phyloP scores from a whole-genome alignment of 805 yeast genomes.

The Nadsonia fulvescens region DNA sequence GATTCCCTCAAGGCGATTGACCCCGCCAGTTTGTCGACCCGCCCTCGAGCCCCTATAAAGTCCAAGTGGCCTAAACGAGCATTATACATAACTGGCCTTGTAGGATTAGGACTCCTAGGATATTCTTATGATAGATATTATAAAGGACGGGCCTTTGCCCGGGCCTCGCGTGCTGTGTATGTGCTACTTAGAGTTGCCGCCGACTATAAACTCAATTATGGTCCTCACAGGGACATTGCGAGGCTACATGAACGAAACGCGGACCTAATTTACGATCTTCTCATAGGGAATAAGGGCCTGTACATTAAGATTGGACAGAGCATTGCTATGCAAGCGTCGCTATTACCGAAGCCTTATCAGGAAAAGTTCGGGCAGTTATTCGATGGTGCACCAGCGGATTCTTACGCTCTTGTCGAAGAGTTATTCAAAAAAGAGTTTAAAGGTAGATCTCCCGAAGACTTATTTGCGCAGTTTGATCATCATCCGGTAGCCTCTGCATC shows the following conservation, averaged over 20 bases:
- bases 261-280: conserved; percentile 27
- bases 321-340: conserved; percentile 53
- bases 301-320: conserved; percentile 69
- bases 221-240: conserved; percentile 27
- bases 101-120: conserved; percentile 11
- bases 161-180: conserved; percentile 35
- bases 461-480: conserved; percentile 32
- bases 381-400: conserved; percentile 49
- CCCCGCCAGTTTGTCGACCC: too few relatives aligned
- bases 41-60: too few relatives aligned
- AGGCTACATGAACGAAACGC: conserved; percentile 45
- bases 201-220: conserved; percentile 41
- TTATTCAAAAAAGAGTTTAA: conserved; percentile 21
- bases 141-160: conserved; percentile 30
- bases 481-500: conserved; percentile 64
- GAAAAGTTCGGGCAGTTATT: conserved; percentile 37
- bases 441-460: conserved; percentile 23
- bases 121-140: conserved; percentile 22
- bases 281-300: conserved; percentile 35
- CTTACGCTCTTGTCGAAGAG: conserved; percentile 22
- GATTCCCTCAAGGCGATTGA: too few relatives aligned
- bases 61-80: conserved; percentile 7
- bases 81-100: conserved; percentile 6
- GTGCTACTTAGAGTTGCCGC: conserved; percentile 33
- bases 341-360: conserved; percentile 50